Base-by-base conservation (phyloP, 352 stramenopile species). In the Globisporangium nagaii region DNA sequence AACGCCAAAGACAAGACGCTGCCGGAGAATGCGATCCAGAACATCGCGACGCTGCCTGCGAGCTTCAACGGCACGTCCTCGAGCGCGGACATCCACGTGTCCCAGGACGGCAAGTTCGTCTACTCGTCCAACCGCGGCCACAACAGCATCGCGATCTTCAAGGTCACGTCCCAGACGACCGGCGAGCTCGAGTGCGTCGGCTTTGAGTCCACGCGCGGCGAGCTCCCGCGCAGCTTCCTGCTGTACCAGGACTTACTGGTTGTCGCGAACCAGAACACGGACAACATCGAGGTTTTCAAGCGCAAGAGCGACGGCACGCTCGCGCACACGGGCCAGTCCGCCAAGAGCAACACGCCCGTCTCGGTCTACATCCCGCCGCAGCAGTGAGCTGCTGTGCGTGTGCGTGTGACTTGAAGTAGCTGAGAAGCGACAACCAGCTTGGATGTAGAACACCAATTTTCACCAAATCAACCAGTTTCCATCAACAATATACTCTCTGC, bases 91-190 rank as follows among this genome's bases (percentile, higher is more conserved):
- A 82, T 88, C 56, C 63, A 84, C 49, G 40, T 83, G 19, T 84
- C 77, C 2, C 65, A 53, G 19, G 65, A 72, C 57, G 72, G 71
- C 48, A 63, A 75, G 36, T 88, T 84, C 52, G 44, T 88, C 24
- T 88, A 84, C 71, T 67, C 73, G 36, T 86, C 77, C 30, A 88
- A 86, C 64, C 78, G 78, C 36, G 70, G 68, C 24, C 75, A 88
- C 51, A 56, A 88, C 61, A 81, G 69, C 37, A 84, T 86, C 46
- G 71, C 75, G 6, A 80, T 83, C 8, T 88, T 84, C 55, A 44
- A 63, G 41, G 62, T 88, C 53, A 57, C 63, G 19, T 36, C 58
- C 30, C 46, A 54, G 8, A 43, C 28, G 6, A 31, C 4, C 10
- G 54, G 43, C 20, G 20, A 17, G 1, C 39, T 66, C 46, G 36